phyloP scores from a whole-genome alignment of 2,329 filamentous ascomycete genomes.

The Fusarium anguioides region DNA sequence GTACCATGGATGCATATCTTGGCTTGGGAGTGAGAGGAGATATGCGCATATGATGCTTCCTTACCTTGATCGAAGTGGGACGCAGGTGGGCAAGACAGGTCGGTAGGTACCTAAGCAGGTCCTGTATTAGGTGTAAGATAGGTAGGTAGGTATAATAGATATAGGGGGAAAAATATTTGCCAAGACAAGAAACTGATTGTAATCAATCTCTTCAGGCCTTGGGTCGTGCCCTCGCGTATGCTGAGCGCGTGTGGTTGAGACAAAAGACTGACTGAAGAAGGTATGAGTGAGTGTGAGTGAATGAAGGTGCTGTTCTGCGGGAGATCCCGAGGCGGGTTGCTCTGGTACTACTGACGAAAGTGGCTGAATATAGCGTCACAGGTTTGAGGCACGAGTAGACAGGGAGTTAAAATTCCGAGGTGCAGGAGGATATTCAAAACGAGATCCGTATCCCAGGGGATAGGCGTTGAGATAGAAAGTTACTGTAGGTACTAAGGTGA shows the following conservation, averaged over 20 bases:
- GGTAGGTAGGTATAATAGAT: background rate
- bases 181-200: background rate
- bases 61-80: conserved; percentile 29
- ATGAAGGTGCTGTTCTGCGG: conserved; percentile 33
- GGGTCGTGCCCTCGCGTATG: background rate
- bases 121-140: background rate
- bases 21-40: conserved; percentile 7
- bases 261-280: background rate
- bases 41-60: conserved; percentile 3
- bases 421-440: conserved; percentile 3
- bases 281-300: background rate
- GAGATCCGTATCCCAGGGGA: background rate
- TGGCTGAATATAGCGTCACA: conserved; percentile 43
- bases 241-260: conserved; percentile 17
- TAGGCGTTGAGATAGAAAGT: background rate
- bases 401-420: conserved; percentile 27
- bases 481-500: background rate
- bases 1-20: conserved; percentile 5
- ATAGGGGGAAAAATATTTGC: background rate
- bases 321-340: conserved; percentile 42
- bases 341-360: conserved; percentile 46
- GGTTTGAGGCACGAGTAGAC: conserved; percentile 25
- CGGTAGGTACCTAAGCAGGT: too few species aligned
- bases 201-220: background rate
- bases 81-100: background rate